These are phyloP conservation scores for Globisporangium nagaii DNA, from an alignment of 352 stramenopile genomes.

Conservation along the genomic window DNA sequence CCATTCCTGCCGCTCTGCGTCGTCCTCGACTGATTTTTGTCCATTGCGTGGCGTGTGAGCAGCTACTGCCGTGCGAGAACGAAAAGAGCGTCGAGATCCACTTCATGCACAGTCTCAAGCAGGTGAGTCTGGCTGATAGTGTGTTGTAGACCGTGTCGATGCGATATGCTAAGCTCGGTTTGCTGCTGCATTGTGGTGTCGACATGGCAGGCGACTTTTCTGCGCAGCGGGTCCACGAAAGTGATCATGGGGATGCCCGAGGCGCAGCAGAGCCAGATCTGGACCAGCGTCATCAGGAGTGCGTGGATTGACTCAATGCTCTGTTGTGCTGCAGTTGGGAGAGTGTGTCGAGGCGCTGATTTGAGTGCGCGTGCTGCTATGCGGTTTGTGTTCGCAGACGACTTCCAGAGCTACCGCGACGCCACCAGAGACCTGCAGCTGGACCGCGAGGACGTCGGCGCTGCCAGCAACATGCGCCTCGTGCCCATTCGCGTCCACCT, in stretches of 20 bases:
- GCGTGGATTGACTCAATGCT: too few relatives aligned
- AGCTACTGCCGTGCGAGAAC: slow-evolving; percentile 71
- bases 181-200: too few relatives aligned
- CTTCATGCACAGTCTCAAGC: slow-evolving; percentile 86
- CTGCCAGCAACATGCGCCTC: slow-evolving; percentile 27
- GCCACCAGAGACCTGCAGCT: slow-evolving; percentile 45
- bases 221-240: slow-evolving; percentile 72
- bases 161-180: too few relatives aligned
- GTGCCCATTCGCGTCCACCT: slow-evolving; percentile 67
- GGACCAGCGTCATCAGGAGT: slow-evolving; percentile 73
- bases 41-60: neutral
- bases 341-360: neutral
- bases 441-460: slow-evolving; percentile 26
- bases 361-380: neutral
- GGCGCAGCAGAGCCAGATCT: slow-evolving; percentile 78
- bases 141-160: neutral
- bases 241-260: slow-evolving; percentile 75
- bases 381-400: slow-evolving; percentile 16
- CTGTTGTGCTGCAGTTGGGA: neutral
- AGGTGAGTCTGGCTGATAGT: too few relatives aligned
- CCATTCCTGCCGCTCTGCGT: neutral
- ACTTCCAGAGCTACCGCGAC: slow-evolving; percentile 47
- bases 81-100: slow-evolving; percentile 69
- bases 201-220: slow-evolving; percentile 44
- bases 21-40: neutral